Evolutionary conservation across 1,284 basidiomycete species (phyloP).

Genomic region (Tilletia horrida): DNA sequence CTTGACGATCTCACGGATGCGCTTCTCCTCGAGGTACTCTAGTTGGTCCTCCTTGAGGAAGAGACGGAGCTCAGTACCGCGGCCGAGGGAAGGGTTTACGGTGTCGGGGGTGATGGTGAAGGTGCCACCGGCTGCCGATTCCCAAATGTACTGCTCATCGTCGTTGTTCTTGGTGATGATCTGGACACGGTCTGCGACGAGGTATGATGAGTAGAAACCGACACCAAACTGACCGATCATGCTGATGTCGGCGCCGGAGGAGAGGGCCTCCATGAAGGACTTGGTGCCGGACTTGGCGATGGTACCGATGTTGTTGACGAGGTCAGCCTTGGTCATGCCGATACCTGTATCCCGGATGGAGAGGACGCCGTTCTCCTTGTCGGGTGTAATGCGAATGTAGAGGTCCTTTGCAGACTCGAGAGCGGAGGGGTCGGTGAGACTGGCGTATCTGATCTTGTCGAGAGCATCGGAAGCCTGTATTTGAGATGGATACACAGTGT

Average conservation of each 20-base stretch:
- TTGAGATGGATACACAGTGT: background rate
- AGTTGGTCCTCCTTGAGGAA: conserved; percentile 98
- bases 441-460: conserved; percentile 54
- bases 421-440: conserved; percentile 52
- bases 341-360: conserved; percentile 93
- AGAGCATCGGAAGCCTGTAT: conserved; percentile 49
- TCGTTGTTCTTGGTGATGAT: conserved; percentile 99
- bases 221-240: conserved; percentile 84
- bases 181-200: conserved; percentile 96
- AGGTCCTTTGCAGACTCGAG: conserved; percentile 53
- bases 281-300: conserved; percentile 95
- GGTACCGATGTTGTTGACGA: conserved; percentile 97
- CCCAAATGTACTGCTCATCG: conserved; percentile 99
- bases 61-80: conserved; percentile 91
- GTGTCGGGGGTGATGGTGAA: conserved; percentile 98
- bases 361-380: conserved; percentile 89
- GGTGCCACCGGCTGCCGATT: conserved; percentile 97
- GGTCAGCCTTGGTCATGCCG: conserved; percentile 64
- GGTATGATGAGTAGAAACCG: conserved; percentile 99
- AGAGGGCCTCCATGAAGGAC: conserved; percentile 90
- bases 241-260: conserved; percentile 70
- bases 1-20: conserved; percentile 99
- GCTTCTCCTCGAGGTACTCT: conserved; percentile 99
- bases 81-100: conserved; percentile 81
- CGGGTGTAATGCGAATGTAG: conserved; percentile 57